A percentile compares a stretch with the other conserved stretches of the same genome.
Evolutionary conservation across 1,139 yeast genomes (phyloP).

Genomic region (Chernovozyma sophiae-reginae): DNA sequence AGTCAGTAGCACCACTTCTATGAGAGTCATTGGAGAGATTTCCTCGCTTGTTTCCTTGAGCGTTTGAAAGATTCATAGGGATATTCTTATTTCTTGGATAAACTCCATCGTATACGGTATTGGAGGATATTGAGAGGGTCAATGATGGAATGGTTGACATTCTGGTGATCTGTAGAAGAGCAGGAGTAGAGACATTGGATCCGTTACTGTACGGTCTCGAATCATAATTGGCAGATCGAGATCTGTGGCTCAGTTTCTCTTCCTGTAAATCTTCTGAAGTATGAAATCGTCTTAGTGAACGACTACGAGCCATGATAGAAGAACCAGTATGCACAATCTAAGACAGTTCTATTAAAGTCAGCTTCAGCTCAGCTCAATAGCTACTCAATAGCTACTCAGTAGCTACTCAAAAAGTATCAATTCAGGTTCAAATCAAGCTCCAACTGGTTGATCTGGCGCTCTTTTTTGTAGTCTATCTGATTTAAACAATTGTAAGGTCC

Average conservation of each 20-base stretch:
- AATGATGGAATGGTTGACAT: not conserved
- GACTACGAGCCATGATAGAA: slow-evolving; percentile 1
- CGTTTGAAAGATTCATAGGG: slow-evolving; percentile 17
- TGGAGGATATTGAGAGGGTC: slow-evolving; percentile 6
- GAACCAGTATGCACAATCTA: no score
- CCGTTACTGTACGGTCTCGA: not conserved
- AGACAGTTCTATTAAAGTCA: no score
- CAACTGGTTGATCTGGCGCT: no score
- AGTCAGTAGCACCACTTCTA: not conserved
- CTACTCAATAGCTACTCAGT: no score
- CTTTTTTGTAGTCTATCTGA: no score
- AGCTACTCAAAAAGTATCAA: no score
- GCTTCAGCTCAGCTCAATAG: no score
- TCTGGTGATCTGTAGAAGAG: not conserved
- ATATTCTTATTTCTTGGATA: slow-evolving; percentile 13
- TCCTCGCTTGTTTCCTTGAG: slow-evolving; percentile 18
- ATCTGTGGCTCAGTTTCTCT: not conserved
- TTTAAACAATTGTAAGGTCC: no score
- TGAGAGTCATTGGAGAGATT: slow-evolving; percentile 12
- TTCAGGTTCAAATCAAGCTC: no score
- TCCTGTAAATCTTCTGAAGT: not conserved
- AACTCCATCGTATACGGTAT: slow-evolving; percentile 4
- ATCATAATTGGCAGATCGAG: not conserved
- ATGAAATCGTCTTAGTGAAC: slow-evolving; percentile 1
- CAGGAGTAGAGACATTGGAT: not conserved